These are phyloP conservation scores for Chamaecrista fasciculata DNA, from an alignment of 306 rosid genomes.

Conservation along the genomic window DNA sequence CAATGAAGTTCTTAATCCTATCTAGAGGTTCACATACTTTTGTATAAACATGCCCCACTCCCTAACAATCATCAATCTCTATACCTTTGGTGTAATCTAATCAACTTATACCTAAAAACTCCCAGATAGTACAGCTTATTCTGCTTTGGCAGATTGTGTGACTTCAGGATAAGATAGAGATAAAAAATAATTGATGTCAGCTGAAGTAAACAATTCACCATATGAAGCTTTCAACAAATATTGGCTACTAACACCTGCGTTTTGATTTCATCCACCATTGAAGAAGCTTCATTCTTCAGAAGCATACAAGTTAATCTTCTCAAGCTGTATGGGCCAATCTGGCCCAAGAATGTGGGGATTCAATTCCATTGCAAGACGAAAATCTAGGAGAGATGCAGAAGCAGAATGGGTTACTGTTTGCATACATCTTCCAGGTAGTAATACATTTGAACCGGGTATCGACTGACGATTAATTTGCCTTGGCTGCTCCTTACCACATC, in stretches of 20 bases:
- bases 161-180: slow-evolving; percentile 32
- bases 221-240: slow-evolving; percentile 35
- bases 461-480: slow-evolving; percentile 31
- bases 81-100: slow-evolving; percentile 44
- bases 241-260: slow-evolving; percentile 33
- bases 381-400: slow-evolving; percentile 54
- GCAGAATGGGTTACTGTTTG: slow-evolving; percentile 41
- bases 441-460: slow-evolving; percentile 35
- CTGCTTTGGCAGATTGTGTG: slow-evolving; percentile 28
- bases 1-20: slow-evolving; percentile 38
- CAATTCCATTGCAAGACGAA: slow-evolving; percentile 70
- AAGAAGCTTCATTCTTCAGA: slow-evolving; percentile 58
- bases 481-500: slow-evolving; percentile 35
- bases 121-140: slow-evolving; percentile 42
- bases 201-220: slow-evolving; percentile 38
- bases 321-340: slow-evolving; percentile 81
- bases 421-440: slow-evolving; percentile 35
- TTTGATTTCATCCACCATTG: slow-evolving; percentile 21
- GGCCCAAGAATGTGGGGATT: slow-evolving; percentile 76
- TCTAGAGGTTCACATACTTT: slow-evolving; percentile 36
- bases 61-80: slow-evolving; percentile 47
- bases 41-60: slow-evolving; percentile 43
- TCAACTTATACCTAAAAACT: slow-evolving; percentile 28
- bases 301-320: slow-evolving; percentile 64
- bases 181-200: slow-evolving; percentile 28